Evolutionary conservation across 768 basidiomycete species (phyloP).

Genomic region (Tylopilus subfusipes): DNA sequence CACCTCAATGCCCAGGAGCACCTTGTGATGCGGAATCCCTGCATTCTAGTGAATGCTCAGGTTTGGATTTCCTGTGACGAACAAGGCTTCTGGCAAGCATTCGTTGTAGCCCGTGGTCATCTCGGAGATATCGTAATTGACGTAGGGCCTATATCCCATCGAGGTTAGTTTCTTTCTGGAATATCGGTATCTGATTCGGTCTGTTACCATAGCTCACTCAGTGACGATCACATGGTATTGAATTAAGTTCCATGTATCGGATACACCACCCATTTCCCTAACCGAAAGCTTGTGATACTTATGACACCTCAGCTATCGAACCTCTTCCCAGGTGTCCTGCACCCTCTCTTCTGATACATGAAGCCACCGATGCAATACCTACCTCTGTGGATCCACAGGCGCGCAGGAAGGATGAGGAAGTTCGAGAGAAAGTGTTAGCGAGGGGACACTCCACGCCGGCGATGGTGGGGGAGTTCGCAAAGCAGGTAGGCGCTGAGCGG

Average conservation of each 20-base stretch:
- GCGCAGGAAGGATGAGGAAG: conserved; percentile 39
- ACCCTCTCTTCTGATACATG: conserved; percentile 76
- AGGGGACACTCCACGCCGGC: conserved; percentile 77
- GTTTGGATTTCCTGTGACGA: conserved; percentile 54
- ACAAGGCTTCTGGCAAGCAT: conserved; percentile 64
- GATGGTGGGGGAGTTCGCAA: conserved; percentile 78
- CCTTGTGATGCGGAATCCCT: conserved; percentile 46
- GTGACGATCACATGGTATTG: background rate
- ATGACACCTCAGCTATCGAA: conserved; percentile 56
- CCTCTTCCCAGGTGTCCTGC: conserved; percentile 50
- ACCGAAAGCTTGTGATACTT: conserved; percentile 70
- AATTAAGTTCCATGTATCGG: conserved; percentile 71
- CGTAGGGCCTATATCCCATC: conserved; percentile 74
- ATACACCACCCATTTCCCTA: conserved; percentile 55
- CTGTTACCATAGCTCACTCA: background rate
- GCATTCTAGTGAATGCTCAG: conserved; percentile 62
- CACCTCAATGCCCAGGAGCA: conserved; percentile 48
- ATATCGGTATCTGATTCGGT: background rate
- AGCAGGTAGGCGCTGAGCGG: conserved; percentile 50
- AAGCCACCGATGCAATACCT: conserved; percentile 78
- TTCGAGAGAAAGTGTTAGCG: conserved; percentile 49
- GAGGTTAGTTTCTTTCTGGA: conserved; percentile 45
- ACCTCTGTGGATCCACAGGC: conserved; percentile 47
- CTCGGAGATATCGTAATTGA: conserved; percentile 52
- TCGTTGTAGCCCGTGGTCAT: conserved; percentile 40